These are phyloP conservation scores for Heimioporus retisporus DNA, from an alignment of 1,284 basidiomycete species.

Conservation along the genomic window DNA sequence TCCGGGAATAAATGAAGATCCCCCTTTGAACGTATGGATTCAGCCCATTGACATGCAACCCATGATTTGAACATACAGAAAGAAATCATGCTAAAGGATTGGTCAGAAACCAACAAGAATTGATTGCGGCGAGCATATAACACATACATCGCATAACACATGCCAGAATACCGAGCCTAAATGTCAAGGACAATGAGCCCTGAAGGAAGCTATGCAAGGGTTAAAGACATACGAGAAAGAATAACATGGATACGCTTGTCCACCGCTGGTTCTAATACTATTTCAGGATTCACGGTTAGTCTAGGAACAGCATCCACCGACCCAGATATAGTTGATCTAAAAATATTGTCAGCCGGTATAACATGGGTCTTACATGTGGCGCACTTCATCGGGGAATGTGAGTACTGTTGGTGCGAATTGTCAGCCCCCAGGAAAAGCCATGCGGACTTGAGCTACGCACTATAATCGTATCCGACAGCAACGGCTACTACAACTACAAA, in stretches of 20 bases:
- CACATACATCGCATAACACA: neutral
- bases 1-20: neutral
- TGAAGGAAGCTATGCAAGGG: too few species aligned
- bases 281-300: neutral
- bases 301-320: neutral
- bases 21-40: neutral
- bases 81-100: neutral
- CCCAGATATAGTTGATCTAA: neutral
- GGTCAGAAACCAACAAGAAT: too few species aligned
- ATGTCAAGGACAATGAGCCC: too few species aligned
- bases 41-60: neutral
- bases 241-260: neutral
- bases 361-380: neutral
- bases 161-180: neutral
- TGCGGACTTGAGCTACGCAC: neutral
- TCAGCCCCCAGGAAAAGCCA: neutral
- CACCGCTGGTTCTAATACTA: neutral
- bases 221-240: neutral
- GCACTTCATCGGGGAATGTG: neutral
- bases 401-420: neutral
- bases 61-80: neutral
- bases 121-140: neutral
- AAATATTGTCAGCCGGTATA: neutral
- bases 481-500: neutral
- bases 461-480: neutral